Evolutionary conservation across 2,329 filamentous ascomycete genomes (phyloP).

Genomic region (Colletotrichum sansevieriae): DNA sequence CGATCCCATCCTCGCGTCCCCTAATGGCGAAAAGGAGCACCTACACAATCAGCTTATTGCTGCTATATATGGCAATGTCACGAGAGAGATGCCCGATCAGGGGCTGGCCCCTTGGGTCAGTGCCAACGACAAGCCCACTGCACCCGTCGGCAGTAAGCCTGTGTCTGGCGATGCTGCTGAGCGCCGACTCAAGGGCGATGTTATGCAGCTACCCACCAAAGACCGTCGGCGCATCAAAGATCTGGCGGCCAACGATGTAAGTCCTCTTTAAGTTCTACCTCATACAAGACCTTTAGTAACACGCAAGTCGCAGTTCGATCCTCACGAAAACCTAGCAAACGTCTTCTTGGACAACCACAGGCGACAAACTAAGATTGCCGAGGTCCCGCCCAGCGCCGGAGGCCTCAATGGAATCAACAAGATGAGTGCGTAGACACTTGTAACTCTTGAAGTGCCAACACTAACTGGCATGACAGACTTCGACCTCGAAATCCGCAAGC

Average conservation of each 20-base stretch:
- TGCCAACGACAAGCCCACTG: conserved; percentile 75
- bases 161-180: conserved; percentile 75
- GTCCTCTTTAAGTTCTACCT: conserved; percentile 45
- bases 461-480: conserved; percentile 60
- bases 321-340: conserved; percentile 65
- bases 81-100: conserved; percentile 75
- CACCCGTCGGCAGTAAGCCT: conserved; percentile 70
- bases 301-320: conserved; percentile 60
- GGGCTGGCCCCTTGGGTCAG: conserved; percentile 79
- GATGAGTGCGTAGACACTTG: conserved; percentile 72
- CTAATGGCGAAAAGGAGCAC: conserved; percentile 71
- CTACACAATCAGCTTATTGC: conserved; percentile 77
- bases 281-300: conserved; percentile 43
- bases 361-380: conserved; percentile 61
- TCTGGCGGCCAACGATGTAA: conserved; percentile 70
- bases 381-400: conserved; percentile 76
- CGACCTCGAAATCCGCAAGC: conserved; percentile 76
- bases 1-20: conserved; percentile 70
- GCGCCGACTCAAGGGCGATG: conserved; percentile 74
- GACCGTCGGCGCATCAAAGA: conserved; percentile 78
- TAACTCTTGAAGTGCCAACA: not conserved
- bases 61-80: conserved; percentile 77
- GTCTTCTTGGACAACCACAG: conserved; percentile 66
- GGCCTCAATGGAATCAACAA: conserved; percentile 73
- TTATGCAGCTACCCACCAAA: conserved; percentile 77